phyloP scores from a whole-genome alignment of 352 stramenopile species.

The Pythium scleroteichum region DNA sequence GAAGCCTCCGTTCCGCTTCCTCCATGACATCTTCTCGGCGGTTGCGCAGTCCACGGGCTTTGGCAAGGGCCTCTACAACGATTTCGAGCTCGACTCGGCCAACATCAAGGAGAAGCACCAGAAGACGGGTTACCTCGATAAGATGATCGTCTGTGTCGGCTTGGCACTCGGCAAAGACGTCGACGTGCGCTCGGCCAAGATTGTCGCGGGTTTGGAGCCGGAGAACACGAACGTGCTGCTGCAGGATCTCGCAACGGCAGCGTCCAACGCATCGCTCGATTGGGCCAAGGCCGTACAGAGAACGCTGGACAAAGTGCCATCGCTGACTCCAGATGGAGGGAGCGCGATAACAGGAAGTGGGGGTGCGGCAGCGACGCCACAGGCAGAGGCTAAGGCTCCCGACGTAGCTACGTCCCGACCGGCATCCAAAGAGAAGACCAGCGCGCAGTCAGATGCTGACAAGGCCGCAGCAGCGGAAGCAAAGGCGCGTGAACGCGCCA shows the following conservation, averaged over 20 bases:
- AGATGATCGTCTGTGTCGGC: slow-evolving; percentile 83
- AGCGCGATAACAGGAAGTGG: slow-evolving; percentile 21
- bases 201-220: slow-evolving; percentile 80
- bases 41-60: slow-evolving; percentile 89
- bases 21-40: slow-evolving; percentile 93
- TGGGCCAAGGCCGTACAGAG: slow-evolving; percentile 67
- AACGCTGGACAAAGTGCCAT: slow-evolving; percentile 65
- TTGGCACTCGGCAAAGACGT: slow-evolving; percentile 62
- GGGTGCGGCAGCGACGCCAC: slow-evolving; percentile 13
- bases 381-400: slow-evolving; percentile 30
- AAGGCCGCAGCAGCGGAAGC: slow-evolving; percentile 45
- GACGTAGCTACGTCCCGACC: slow-evolving; percentile 32
- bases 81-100: slow-evolving; percentile 70
- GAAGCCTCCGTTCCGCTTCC: slow-evolving; percentile 96
- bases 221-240: slow-evolving; percentile 87
- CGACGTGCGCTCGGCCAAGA: slow-evolving; percentile 81
- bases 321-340: slow-evolving; percentile 52
- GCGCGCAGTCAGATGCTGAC: slow-evolving; percentile 28
- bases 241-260: slow-evolving; percentile 59
- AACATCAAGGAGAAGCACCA: slow-evolving; percentile 89
- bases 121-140: slow-evolving; percentile 85
- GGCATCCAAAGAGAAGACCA: slow-evolving; percentile 44
- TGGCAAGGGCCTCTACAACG: slow-evolving; percentile 78
- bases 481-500: slow-evolving; percentile 49
- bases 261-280: slow-evolving; percentile 61